These are phyloP conservation scores for Ustilago bromivora DNA, from an alignment of 1,284 basidiomycete genomes.

Conservation along the genomic window DNA sequence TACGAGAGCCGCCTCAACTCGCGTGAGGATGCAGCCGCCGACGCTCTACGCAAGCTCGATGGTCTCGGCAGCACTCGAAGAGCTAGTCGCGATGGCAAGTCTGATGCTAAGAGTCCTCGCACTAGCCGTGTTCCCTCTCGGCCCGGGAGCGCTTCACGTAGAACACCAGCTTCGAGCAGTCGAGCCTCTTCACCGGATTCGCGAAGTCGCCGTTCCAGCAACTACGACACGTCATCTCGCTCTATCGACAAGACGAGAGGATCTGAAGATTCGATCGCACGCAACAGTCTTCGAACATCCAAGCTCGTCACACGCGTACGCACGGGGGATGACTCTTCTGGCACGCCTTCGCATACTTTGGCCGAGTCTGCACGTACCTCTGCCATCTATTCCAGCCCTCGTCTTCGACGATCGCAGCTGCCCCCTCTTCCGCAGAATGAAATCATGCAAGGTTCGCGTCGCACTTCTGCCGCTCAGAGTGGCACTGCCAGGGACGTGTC, in stretches of 20 bases:
- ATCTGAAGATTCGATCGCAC: conserved; percentile 23
- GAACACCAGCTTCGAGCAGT: conserved; percentile 49
- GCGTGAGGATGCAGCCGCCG: conserved; percentile 83
- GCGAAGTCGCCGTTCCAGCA: conserved; percentile 43
- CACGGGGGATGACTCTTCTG: conserved; percentile 20
- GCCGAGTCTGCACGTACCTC: conserved; percentile 29
- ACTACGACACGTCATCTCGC: conserved; percentile 44
- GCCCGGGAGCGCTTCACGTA: conserved; percentile 49
- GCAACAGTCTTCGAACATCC: conserved; percentile 43
- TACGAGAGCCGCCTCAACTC: conserved; percentile 50
- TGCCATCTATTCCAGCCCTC: conserved; percentile 48
- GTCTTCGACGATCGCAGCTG: conserved; percentile 51
- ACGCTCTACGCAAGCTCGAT: conserved; percentile 92
- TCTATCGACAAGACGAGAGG: conserved; percentile 33
- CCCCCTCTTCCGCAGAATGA: conserved; percentile 58
- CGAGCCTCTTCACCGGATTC: conserved; percentile 49
- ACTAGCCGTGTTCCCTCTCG: conserved; percentile 48
- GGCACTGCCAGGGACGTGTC: conserved; percentile 17
- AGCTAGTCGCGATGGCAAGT: conserved; percentile 45
- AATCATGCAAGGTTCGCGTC: conserved; percentile 35
- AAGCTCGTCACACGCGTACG: conserved; percentile 36
- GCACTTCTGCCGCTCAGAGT: conserved; percentile 25
- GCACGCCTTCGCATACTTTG: conserved; percentile 11
- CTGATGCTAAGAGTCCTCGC: conserved; percentile 53
- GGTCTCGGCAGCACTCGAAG: conserved; percentile 78